Conservation (phyloP, 2,329 filamentous ascomycete species). For the Tolypocladium guangdongense region DNA sequence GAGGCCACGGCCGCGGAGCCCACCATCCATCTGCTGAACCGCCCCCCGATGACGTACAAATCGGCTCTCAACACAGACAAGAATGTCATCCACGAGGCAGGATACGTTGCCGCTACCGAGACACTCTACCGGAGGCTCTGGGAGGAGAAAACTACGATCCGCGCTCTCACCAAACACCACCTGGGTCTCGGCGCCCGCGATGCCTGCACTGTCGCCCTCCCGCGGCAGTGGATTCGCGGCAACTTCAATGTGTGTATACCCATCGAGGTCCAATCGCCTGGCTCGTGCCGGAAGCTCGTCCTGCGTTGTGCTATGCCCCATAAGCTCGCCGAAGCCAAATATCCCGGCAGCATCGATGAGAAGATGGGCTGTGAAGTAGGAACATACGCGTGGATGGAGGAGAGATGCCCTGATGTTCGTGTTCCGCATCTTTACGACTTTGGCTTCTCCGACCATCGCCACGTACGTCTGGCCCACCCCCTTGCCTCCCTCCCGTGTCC, state of each 20-base stretch:
- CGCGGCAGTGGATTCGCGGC: conserved; percentile 7
- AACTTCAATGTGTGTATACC: conserved; percentile 10
- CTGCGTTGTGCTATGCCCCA: conserved; percentile 10
- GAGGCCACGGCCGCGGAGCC: too few relatives aligned
- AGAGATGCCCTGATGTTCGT: conserved; percentile 15
- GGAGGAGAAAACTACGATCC: conserved; percentile 6
- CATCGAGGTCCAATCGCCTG: conserved; percentile 3
- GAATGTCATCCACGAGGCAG: too few relatives aligned
- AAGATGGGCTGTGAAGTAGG: conserved; percentile 21
- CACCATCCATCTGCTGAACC: too few relatives aligned
- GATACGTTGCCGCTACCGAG: too few relatives aligned
- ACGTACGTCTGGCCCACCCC: conserved; percentile 5
- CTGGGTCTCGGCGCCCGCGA: conserved; percentile 5
- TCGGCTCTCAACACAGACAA: too few relatives aligned
- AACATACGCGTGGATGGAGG: conserved; percentile 20
- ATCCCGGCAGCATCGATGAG: conserved; percentile 18
- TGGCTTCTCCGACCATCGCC: conserved; percentile 6
- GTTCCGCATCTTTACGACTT: conserved; percentile 13
- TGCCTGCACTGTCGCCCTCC: conserved; percentile 5
- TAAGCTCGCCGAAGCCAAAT: conserved; percentile 7
- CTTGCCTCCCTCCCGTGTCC: too few relatives aligned
- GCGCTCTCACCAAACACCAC: conserved; percentile 6
- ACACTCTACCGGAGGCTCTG: neutral
- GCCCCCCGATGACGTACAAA: too few relatives aligned
- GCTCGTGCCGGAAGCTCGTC: neutral